Conservation (phyloP, 768 basidiomycete species). For the Candolleomyces eurysporus region DNA sequence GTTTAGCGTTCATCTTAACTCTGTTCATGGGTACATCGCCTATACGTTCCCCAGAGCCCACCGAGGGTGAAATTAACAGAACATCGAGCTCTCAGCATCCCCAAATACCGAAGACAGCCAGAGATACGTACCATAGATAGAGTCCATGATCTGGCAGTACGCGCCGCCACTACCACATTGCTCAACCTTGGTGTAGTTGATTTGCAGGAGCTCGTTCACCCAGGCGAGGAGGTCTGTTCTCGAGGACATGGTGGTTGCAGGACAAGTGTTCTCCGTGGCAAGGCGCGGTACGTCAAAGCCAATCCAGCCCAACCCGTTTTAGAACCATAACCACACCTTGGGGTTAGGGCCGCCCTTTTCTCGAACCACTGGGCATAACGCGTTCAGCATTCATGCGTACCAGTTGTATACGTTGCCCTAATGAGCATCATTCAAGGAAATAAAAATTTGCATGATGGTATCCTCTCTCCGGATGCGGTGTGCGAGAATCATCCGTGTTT, state of each 20-base stretch:
- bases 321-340: too few relatives aligned
- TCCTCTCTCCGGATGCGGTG: too few relatives aligned
- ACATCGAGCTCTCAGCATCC: constrained; percentile 5
- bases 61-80: constrained; percentile 6
- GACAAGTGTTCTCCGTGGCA: neutral
- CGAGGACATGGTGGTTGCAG: constrained; percentile 56
- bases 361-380: too few relatives aligned
- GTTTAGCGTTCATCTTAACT: constrained; percentile 95
- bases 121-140: constrained; percentile 73
- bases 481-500: too few relatives aligned
- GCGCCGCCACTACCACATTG: constrained; percentile 90
- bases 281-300: neutral
- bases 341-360: too few relatives aligned
- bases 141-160: constrained; percentile 95
- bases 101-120: constrained; percentile 11
- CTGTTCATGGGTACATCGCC: constrained; percentile 88
- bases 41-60: constrained; percentile 24
- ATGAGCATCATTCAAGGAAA: too few relatives aligned
- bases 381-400: too few relatives aligned
- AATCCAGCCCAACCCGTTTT: constrained; percentile 8
- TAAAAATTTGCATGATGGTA: too few relatives aligned
- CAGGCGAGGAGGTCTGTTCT: constrained; percentile 87
- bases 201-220: constrained; percentile 91
- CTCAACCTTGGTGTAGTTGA: constrained; percentile 91
- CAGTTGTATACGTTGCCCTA: too few relatives aligned